Evolutionary conservation across 352 stramenopile species (phyloP).

Genomic region (Aphanomyces invadans): DNA sequence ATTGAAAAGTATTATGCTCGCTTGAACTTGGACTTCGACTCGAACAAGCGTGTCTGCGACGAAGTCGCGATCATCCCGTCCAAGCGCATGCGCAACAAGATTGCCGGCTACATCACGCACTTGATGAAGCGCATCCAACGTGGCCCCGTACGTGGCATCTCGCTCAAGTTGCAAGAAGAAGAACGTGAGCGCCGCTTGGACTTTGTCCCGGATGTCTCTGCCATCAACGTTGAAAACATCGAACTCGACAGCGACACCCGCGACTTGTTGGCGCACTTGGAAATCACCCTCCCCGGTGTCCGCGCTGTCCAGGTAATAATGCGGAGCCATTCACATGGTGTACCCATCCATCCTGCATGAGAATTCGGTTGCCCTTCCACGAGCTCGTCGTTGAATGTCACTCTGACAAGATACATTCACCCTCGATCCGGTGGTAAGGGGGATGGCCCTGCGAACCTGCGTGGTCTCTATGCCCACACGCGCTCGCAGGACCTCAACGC

Average conservation of each 20-base stretch:
- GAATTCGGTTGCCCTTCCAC: no score
- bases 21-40: constrained; percentile 99
- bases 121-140: constrained; percentile 99
- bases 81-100: constrained; percentile 99
- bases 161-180: constrained; percentile 99
- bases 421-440: no score
- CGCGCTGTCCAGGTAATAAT: constrained; percentile 77
- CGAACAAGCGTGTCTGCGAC: constrained; percentile 97
- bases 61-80: constrained; percentile 98
- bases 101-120: constrained; percentile 99
- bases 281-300: constrained; percentile 88
- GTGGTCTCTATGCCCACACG: not conserved
- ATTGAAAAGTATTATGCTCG: constrained; percentile 99
- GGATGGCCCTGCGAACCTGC: not conserved
- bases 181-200: constrained; percentile 99
- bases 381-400: no score
- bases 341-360: constrained; percentile 19
- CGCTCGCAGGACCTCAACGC: not conserved
- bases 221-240: constrained; percentile 90
- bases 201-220: constrained; percentile 98
- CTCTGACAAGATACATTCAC: no score
- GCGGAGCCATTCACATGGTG: constrained; percentile 25
- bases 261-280: constrained; percentile 95
- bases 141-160: constrained; percentile 98
- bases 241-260: constrained; percentile 98